These are phyloP conservation scores for Marasmius fiardii DNA, from an alignment of 1,284 basidiomycete genomes.

Conservation along the genomic window DNA sequence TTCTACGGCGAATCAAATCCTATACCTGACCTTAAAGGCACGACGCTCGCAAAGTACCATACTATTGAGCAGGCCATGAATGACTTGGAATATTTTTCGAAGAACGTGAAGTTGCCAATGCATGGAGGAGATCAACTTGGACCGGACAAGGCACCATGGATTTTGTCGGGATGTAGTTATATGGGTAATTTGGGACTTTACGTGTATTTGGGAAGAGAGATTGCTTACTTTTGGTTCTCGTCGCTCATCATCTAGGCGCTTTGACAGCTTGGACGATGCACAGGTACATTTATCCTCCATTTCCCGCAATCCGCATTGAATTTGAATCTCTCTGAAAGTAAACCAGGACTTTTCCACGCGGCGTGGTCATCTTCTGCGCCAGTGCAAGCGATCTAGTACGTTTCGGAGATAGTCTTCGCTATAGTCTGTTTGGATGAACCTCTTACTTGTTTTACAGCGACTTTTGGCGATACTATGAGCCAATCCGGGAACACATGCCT, in stretches of 20 bases:
- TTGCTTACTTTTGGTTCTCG: too few species aligned
- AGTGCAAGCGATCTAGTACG: constrained; percentile 62
- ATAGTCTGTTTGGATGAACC: background rate
- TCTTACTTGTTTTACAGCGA: constrained; percentile 32
- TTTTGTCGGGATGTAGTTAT: constrained; percentile 23
- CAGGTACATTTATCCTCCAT: constrained; percentile 38
- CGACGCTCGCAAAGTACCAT: constrained; percentile 48
- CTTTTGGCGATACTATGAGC: constrained; percentile 72
- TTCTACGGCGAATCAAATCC: constrained; percentile 54
- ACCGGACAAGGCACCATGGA: constrained; percentile 62
- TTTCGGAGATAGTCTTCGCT: background rate
- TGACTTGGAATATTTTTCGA: constrained; percentile 67
- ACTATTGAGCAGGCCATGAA: constrained; percentile 72
- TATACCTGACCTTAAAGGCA: constrained; percentile 53
- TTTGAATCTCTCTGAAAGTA: constrained; percentile 33
- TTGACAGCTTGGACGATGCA: constrained; percentile 71
- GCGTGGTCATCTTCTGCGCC: constrained; percentile 71
- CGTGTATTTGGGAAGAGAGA: too few species aligned
- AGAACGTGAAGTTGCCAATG: constrained; percentile 64
- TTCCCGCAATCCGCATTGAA: constrained; percentile 17
- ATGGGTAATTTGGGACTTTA: constrained; percentile 25
- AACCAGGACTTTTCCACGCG: constrained; percentile 63
- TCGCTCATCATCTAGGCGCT: constrained; percentile 69
- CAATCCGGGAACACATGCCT: constrained; percentile 66
- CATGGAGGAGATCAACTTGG: constrained; percentile 55